Evolutionary conservation across 148 eudicot species (phyloP), one percentile per base, ranked within the genome.

Genomic region (Spergularia marina): DNA sequence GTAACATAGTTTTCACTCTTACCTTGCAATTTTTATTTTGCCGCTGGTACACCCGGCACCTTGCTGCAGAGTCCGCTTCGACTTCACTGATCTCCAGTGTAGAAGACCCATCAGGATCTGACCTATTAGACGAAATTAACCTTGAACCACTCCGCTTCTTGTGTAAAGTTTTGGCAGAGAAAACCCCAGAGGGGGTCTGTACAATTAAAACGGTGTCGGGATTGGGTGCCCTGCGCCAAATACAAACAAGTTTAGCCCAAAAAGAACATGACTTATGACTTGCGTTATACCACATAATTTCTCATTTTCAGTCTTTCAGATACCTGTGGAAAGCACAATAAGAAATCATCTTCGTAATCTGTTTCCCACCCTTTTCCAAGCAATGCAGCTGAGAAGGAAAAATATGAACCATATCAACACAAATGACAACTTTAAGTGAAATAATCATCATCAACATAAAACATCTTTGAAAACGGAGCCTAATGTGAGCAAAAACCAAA

Each of bases 251-350:
- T 71, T 76, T n/a, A 81, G 76, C 36, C 10, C 40, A 52, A 68
- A 72, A 15, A 30, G 68, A 70, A 40, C 64, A 60, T 21, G 40
- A 49, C 39, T 15, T 8, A 53, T 25, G 40, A 53, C 25, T 58
- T 10, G 21, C 74, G 61, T 68, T 73, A 18, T 21, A 52, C 64
- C 51, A 44, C 41, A 53, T 57, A 41, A 53, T 53, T 61, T 67
- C n/a, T 63, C 58, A 36, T 72, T 11, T 25, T 55, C 36, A 30
- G 11, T 15, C 7, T 34, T 54, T 70, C 40, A 53, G 16, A 67
- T 86, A 95, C 99, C 97, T 90, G 94, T 95, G 99, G 75, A 90
- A 90, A 55, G 97, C 89, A 73, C 99, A 95, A 70, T 92, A 92
- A 5, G 99, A 92, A 67, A 95, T 90, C 99, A 92, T 95, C 77